phyloP scores from a whole-genome alignment of 75 land plant species.

The Gnetum montanum region DNA sequence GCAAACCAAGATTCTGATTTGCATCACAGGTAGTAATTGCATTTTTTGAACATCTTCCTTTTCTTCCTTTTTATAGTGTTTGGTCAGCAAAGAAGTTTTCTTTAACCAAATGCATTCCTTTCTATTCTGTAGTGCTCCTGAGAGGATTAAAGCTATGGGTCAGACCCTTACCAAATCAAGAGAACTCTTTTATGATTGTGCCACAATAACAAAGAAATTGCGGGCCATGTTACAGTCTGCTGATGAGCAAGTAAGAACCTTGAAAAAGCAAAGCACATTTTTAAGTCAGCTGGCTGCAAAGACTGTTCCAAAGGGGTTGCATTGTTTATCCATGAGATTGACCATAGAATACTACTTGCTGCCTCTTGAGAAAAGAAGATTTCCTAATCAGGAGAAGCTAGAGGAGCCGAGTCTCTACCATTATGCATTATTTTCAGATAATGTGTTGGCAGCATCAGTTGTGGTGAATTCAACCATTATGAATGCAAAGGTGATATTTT shows the following conservation, averaged over 20 bases:
- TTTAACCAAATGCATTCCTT: not conserved
- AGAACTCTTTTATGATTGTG: constrained; percentile 48
- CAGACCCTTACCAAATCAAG: constrained; percentile 44
- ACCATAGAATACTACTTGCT: constrained; percentile 67
- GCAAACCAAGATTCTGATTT: constrained; percentile 61
- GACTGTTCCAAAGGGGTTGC: constrained; percentile 75
- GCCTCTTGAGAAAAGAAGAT: constrained; percentile 46
- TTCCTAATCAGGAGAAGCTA: constrained; percentile 51
- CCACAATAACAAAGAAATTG: constrained; percentile 42
- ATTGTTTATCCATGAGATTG: constrained; percentile 72
- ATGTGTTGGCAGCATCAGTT: constrained; percentile 80
- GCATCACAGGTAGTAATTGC: constrained; percentile 40
- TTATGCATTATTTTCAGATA: constrained; percentile 83
- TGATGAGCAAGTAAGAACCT: constrained; percentile 59
- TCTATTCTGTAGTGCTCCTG: constrained; percentile 40
- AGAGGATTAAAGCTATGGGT: constrained; percentile 75
- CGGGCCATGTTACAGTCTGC: constrained; percentile 73
- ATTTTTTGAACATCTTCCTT: not conserved
- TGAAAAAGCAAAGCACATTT: constrained; percentile 81
- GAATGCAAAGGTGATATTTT: constrained; percentile 57
- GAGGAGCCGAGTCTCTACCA: constrained; percentile 63
- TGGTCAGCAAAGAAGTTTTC: not conserved
- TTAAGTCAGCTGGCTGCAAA: constrained; percentile 77
- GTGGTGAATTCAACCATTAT: constrained; percentile 70
- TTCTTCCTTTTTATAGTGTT: not conserved